Evolutionary conservation across 2,329 filamentous ascomycete species (phyloP).

Genomic region (Botrytis porri): DNA sequence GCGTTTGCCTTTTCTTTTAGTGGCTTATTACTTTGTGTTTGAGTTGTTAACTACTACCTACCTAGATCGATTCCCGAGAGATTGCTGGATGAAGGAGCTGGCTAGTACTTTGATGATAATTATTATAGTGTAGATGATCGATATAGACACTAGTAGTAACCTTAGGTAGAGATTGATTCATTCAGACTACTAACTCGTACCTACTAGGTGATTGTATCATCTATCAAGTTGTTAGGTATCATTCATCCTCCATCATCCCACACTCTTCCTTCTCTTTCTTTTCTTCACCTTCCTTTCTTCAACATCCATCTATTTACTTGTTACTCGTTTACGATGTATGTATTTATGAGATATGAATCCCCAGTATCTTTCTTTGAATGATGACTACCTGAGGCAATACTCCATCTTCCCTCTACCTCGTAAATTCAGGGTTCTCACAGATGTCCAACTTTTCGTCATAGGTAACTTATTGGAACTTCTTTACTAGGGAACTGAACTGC

Average conservation of each 20-base stretch:
- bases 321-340: rapidly evolving
- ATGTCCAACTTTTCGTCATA: background rate
- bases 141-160: too few relatives aligned
- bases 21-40: background rate
- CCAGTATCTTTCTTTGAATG: too few relatives aligned
- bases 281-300: background rate
- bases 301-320: background rate
- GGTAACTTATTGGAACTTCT: background rate
- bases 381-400: background rate
- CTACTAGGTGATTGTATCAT: background rate
- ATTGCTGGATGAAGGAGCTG: too few relatives aligned
- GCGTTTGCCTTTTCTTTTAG: background rate
- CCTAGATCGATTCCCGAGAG: too few relatives aligned
- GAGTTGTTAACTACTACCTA: too few relatives aligned
- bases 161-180: too few relatives aligned
- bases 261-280: background rate
- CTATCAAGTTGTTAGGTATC: too few relatives aligned
- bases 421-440: background rate
- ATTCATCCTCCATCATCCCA: too few relatives aligned
- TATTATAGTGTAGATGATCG: too few relatives aligned
- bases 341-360: background rate
- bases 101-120: too few relatives aligned
- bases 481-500: background rate
- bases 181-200: too few relatives aligned
- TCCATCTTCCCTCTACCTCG: background rate